Evolutionary conservation across 352 stramenopile genomes (phyloP).

Genomic region (Globisporangium parvum): DNA sequence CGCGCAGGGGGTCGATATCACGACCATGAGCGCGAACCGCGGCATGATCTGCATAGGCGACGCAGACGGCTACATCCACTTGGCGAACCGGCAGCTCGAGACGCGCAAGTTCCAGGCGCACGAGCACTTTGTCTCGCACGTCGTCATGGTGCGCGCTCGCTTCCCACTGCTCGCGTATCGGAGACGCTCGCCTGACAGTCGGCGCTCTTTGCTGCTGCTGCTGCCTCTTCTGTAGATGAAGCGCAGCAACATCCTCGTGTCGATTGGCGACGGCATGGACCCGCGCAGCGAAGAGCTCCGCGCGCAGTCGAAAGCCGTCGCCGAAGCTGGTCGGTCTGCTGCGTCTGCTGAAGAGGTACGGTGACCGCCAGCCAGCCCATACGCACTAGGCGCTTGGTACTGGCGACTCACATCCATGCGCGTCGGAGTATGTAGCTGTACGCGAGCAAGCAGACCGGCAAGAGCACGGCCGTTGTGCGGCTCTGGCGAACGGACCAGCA

Average conservation of each 20-base stretch:
- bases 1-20: slow-evolving; percentile 78
- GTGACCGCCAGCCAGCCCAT: background rate
- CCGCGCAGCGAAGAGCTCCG: slow-evolving; percentile 67
- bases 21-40: slow-evolving; percentile 81
- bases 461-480: slow-evolving; percentile 69
- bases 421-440: slow-evolving; percentile 37
- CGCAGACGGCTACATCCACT: slow-evolving; percentile 75
- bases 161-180: too few species aligned
- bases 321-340: slow-evolving; percentile 54
- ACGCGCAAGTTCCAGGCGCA: slow-evolving; percentile 80
- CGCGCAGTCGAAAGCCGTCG: slow-evolving; percentile 73
- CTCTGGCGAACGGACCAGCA: slow-evolving; percentile 88
- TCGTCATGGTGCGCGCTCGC: slow-evolving; percentile 64
- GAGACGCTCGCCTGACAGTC: background rate
- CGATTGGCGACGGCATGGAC: slow-evolving; percentile 82
- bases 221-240: slow-evolving; percentile 54
- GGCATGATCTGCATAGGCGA: slow-evolving; percentile 83
- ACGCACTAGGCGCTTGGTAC: too few species aligned
- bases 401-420: background rate
- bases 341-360: slow-evolving; percentile 49
- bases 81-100: slow-evolving; percentile 79
- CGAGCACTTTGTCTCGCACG: slow-evolving; percentile 82
- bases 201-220: background rate
- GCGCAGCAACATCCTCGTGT: slow-evolving; percentile 82
- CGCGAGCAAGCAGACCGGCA: slow-evolving; percentile 50